Conservation (phyloP, 208 protist genomes). For the Trypanosomatidae sp. region DNA sequence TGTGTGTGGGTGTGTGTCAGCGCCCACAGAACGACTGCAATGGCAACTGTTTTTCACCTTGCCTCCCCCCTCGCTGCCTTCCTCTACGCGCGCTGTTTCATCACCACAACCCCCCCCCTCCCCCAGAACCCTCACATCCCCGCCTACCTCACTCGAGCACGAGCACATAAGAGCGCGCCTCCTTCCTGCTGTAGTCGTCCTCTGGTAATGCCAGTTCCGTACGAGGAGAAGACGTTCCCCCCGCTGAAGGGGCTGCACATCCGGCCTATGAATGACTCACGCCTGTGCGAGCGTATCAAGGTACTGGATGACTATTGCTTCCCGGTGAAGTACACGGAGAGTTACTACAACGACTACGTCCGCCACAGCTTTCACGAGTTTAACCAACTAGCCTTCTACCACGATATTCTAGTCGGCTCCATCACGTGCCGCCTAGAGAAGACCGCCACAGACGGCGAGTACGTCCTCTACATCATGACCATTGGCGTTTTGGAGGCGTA, state of each 20-base stretch:
- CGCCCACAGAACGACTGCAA: background rate
- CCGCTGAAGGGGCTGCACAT: slow-evolving; percentile 73
- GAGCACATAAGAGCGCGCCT: background rate
- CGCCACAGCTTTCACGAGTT: slow-evolving; percentile 52
- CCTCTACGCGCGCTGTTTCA: background rate
- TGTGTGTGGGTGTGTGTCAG: background rate
- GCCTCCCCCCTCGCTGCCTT: background rate
- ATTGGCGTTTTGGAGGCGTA: slow-evolving; percentile 92
- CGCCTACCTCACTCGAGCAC: background rate
- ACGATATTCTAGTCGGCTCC: slow-evolving; percentile 91
- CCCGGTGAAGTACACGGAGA: slow-evolving; percentile 78
- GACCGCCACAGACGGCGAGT: slow-evolving; percentile 45
- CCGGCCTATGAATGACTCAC: slow-evolving; percentile 54
- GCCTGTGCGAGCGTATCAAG: slow-evolving; percentile 74
- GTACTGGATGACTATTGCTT: slow-evolving; percentile 82
- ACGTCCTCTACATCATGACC: slow-evolving; percentile 93
- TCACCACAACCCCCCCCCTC: background rate
- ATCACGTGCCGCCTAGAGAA: slow-evolving; percentile 89
- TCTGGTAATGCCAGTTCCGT: slow-evolving; percentile 11
- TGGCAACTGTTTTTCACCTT: background rate
- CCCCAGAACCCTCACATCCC: background rate
- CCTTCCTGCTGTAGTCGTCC: background rate
- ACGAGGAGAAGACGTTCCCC: slow-evolving; percentile 31
- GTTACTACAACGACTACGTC: slow-evolving; percentile 84
- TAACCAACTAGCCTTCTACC: slow-evolving; percentile 84